These are phyloP conservation scores for Gossypium ekmanianum DNA, from an alignment of 345 rosid species.

Conservation along the genomic window DNA sequence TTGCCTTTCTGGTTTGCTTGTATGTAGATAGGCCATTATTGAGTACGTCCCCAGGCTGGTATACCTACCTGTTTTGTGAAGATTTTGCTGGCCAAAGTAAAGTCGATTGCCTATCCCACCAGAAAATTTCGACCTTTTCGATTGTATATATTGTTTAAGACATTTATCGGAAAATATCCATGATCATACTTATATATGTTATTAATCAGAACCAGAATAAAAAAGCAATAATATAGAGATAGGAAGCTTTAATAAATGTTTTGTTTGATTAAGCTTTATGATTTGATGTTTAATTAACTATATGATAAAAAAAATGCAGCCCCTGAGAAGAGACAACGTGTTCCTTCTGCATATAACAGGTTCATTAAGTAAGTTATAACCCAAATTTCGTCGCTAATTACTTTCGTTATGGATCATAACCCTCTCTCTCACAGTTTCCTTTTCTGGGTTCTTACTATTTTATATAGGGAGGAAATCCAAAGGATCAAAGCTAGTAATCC, in stretches of 20 bases:
- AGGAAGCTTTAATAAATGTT: neutral
- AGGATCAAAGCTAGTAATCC: conserved; percentile 95
- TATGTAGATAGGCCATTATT: neutral
- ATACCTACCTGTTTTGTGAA: neutral
- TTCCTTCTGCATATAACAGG: conserved; percentile 96
- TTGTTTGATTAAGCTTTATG: neutral
- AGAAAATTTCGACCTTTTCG: neutral
- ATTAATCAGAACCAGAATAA: too few relatives aligned
- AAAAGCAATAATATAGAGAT: neutral
- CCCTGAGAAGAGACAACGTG: conserved; percentile 96
- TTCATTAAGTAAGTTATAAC: conserved; percentile 73
- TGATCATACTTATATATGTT: neutral
- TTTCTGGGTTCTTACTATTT: neutral
- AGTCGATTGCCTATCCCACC: neutral
- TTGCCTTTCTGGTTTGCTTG: conserved; percentile 1
- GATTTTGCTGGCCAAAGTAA: neutral
- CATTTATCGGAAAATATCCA: neutral
- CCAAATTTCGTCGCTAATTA: neutral
- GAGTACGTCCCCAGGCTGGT: neutral
- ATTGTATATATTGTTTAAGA: neutral
- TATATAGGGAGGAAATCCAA: conserved; percentile 93
- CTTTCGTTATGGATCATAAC: neutral
- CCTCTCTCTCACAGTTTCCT: neutral
- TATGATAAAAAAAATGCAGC: conserved; percentile 42
- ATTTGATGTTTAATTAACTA: neutral